A percentile compares a stretch with the other conserved stretches of the same genome.
Evolutionary conservation across 225 moss, liverwort and hornwort species (phyloP).

Genomic region (Anthoceros angustus): DNA sequence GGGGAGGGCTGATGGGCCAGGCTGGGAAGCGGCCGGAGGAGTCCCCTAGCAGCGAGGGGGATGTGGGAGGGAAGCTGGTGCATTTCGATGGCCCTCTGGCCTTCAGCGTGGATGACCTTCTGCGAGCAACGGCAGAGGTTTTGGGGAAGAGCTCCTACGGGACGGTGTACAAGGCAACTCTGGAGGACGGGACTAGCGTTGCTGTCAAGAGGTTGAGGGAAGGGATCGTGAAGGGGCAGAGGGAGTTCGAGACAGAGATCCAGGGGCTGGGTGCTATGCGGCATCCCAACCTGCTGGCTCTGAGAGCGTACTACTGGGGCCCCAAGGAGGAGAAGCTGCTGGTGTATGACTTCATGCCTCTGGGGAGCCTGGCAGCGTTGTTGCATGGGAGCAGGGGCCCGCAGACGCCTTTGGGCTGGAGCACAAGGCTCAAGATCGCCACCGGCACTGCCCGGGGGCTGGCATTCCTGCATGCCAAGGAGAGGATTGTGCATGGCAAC

Average conservation of each 20-base stretch:
- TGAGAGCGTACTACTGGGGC: constrained; percentile 45
- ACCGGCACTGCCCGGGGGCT: constrained; percentile 67
- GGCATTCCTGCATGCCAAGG: constrained; percentile 59
- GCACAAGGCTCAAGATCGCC: constrained; percentile 42
- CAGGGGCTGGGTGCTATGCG: constrained; percentile 52
- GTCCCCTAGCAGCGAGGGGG: constrained; percentile 2
- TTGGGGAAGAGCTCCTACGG: constrained; percentile 59
- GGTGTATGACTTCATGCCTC: constrained; percentile 60
- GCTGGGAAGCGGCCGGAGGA: not conserved
- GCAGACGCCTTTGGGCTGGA: constrained; percentile 43
- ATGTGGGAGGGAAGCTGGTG: not conserved
- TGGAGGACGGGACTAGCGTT: constrained; percentile 34
- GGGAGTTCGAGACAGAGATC: constrained; percentile 45
- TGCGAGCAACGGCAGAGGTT: constrained; percentile 13
- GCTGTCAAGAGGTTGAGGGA: constrained; percentile 35
- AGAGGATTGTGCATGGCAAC: constrained; percentile 68
- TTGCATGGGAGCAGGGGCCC: constrained; percentile 44
- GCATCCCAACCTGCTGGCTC: constrained; percentile 42
- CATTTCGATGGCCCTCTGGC: not conserved
- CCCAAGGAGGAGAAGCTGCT: constrained; percentile 52
- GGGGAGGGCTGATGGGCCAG: not conserved
- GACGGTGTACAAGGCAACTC: constrained; percentile 46
- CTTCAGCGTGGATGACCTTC: constrained; percentile 2
- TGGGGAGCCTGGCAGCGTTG: constrained; percentile 65
- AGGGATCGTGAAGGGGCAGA: not conserved